phyloP scores from a whole-genome alignment of 2,329 filamentous ascomycete species.

The Malbranchea zuffiana region DNA sequence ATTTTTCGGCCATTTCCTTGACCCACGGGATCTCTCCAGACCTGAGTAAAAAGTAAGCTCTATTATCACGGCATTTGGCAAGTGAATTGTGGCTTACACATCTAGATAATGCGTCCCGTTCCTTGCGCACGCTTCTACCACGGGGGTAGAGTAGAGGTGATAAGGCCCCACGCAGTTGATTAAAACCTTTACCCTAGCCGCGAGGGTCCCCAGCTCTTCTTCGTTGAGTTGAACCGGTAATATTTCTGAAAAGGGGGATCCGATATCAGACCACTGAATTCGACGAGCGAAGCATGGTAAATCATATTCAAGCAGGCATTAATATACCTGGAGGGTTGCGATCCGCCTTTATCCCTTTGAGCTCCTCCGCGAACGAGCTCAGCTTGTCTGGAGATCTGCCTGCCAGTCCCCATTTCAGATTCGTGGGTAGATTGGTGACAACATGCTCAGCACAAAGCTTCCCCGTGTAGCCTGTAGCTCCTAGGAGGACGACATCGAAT shows the following conservation, averaged over 20 bases:
- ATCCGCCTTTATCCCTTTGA: conserved; percentile 57
- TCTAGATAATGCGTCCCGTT: conserved; percentile 59
- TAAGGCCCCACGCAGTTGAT: conserved; percentile 55
- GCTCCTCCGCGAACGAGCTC: conserved; percentile 53
- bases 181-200: conserved; percentile 46
- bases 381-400: conserved; percentile 73
- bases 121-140: conserved; percentile 53
- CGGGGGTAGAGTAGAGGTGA: conserved; percentile 51
- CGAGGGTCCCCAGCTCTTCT: conserved; percentile 42
- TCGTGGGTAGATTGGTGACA: conserved; percentile 55
- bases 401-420: conserved; percentile 78
- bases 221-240: conserved; percentile 39
- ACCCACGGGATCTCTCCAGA: conserved; percentile 57
- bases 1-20: conserved; percentile 50
- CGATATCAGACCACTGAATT: neutral
- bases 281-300: neutral
- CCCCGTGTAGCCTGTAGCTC: conserved; percentile 74
- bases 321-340: conserved; percentile 56
- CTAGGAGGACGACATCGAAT: conserved; percentile 57
- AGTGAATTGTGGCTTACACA: conserved; percentile 29
- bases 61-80: neutral
- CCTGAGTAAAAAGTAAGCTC: conserved; percentile 19
- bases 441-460: conserved; percentile 67
- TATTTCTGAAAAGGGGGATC: conserved; percentile 26
- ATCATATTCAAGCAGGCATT: no score